phyloP scores from a whole-genome alignment of 148 eudicot genomes.

The Hydrangea macrophylla region DNA sequence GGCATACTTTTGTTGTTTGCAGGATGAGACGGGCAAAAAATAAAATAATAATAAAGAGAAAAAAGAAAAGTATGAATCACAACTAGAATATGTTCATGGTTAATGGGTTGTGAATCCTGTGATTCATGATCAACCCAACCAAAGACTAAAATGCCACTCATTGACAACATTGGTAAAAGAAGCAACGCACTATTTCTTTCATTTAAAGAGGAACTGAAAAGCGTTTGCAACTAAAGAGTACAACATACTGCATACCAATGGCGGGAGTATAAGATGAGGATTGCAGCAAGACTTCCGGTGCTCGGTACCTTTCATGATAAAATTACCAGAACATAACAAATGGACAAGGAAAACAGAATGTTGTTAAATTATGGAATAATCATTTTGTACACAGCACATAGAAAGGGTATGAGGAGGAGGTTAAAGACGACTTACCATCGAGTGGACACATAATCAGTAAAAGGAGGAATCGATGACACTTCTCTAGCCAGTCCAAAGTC shows the following conservation, averaged over 20 bases:
- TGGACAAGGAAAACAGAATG: neutral
- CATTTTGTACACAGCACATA: neutral
- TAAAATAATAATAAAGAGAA: neutral
- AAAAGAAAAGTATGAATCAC: neutral
- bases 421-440: constrained; percentile 64
- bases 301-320: constrained; percentile 73
- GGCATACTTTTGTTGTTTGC: neutral
- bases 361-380: neutral
- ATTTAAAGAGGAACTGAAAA: neutral
- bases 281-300: constrained; percentile 91
- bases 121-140: neutral
- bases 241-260: constrained; percentile 49
- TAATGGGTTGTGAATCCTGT: neutral
- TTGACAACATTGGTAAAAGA: no score
- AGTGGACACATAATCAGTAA: constrained; percentile 94
- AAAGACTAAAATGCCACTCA: neutral
- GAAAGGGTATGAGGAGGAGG: neutral
- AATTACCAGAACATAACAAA: neutral
- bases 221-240: neutral
- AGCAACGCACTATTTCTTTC: neutral
- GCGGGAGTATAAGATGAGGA: constrained; percentile 80
- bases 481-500: constrained; percentile 97
- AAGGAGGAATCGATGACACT: constrained; percentile 80
- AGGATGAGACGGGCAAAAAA: no score
- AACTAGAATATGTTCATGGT: neutral